These are phyloP conservation scores for Suillus luteus DNA, from an alignment of 768 basidiomycete genomes.

Conservation along the genomic window DNA sequence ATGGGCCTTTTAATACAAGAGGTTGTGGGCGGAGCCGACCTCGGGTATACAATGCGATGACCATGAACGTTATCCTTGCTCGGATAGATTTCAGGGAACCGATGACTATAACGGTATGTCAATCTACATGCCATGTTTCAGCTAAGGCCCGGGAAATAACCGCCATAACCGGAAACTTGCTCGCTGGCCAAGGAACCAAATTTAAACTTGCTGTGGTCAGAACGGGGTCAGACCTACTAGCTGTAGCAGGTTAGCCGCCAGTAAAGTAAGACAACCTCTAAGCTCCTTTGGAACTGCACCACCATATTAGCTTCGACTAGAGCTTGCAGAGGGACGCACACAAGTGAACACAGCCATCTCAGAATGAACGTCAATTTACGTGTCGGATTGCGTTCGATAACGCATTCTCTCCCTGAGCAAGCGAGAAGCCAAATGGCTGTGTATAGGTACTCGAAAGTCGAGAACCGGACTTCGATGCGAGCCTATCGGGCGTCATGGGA, in stretches of 20 bases:
- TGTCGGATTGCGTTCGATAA: background rate
- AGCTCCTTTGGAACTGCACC: too few species aligned
- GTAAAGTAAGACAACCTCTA: too few species aligned
- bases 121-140: slow-evolving; percentile 3
- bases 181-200: background rate
- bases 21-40: background rate
- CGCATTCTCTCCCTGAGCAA: background rate
- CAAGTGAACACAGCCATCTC: background rate
- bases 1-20: background rate
- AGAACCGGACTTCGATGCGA: background rate
- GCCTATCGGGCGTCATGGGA: too few species aligned
- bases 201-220: too few species aligned
- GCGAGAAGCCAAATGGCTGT: background rate
- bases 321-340: background rate
- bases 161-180: background rate
- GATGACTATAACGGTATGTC: background rate
- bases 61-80: slow-evolving; percentile 4
- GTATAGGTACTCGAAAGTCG: too few species aligned
- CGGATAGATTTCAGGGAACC: background rate
- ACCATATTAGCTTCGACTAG: background rate
- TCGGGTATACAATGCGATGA: slow-evolving; percentile 6
- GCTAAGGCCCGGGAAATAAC: background rate
- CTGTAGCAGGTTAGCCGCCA: too few species aligned
- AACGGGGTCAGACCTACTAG: too few species aligned
- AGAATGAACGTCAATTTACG: background rate